These are phyloP conservation scores for Chrysosporium keratinophilum DNA, from an alignment of 2,329 filamentous ascomycete genomes.

Conservation along the genomic window DNA sequence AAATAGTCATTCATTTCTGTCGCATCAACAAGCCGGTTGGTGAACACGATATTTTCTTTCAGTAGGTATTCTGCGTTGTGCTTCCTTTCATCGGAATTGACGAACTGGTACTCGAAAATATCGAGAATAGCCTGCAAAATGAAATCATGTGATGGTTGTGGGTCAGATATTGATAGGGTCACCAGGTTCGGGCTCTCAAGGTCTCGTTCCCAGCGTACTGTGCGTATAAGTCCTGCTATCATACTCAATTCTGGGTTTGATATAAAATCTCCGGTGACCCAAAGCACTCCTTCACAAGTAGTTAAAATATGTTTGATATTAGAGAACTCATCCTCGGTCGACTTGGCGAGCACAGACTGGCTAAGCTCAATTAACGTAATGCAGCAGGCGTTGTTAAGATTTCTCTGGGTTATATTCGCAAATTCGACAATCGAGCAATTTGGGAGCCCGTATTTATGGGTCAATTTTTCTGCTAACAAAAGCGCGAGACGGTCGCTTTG, in stretches of 20 bases:
- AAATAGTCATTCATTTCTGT: slow-evolving; percentile 18
- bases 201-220: slow-evolving; percentile 28
- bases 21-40: slow-evolving; percentile 20
- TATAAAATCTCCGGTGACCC: slow-evolving; percentile 26
- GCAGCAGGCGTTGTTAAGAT: slow-evolving; percentile 18
- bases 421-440: slow-evolving; percentile 17
- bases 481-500: background rate
- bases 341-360: slow-evolving; percentile 16
- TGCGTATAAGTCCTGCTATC: slow-evolving; percentile 27
- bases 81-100: slow-evolving; percentile 10
- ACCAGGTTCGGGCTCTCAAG: slow-evolving; percentile 23
- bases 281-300: slow-evolving; percentile 23
- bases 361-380: slow-evolving; percentile 20
- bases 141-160: slow-evolving; percentile 3
- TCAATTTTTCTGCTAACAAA: slow-evolving; percentile 7
- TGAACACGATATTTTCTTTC: slow-evolving; percentile 17
- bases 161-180: slow-evolving; percentile 19
- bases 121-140: slow-evolving; percentile 12
- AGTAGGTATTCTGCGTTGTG: slow-evolving; percentile 20
- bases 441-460: slow-evolving; percentile 1
- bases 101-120: slow-evolving; percentile 19
- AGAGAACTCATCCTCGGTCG: slow-evolving; percentile 21
- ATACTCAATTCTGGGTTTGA: slow-evolving; percentile 24
- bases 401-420: slow-evolving; percentile 15
- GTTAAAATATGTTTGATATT: slow-evolving; percentile 22